These are phyloP conservation scores for Backusella morwellensis DNA, from an alignment of 192 early-diverging fungal genomes.

Conservation along the genomic window DNA sequence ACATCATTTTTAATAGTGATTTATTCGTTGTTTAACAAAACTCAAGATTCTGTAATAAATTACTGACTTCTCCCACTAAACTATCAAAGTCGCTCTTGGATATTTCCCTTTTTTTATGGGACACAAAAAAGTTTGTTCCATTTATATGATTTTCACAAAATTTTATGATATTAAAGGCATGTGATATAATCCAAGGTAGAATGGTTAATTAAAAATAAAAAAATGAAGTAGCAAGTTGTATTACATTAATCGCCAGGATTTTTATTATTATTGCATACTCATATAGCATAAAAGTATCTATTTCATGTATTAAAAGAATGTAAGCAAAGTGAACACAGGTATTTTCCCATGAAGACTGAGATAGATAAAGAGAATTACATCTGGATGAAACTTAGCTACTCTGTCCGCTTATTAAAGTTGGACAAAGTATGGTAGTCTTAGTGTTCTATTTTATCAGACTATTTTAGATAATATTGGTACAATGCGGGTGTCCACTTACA, in stretches of 20 bases:
- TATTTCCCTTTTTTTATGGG: background rate
- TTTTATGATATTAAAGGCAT: background rate
- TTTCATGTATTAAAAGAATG: background rate
- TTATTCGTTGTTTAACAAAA: background rate
- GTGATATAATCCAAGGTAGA: background rate
- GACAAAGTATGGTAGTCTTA: background rate
- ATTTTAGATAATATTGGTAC: background rate
- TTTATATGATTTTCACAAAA: slow-evolving; percentile 3
- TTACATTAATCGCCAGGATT: background rate
- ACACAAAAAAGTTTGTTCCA: background rate
- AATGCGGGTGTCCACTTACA: background rate
- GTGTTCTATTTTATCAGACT: background rate
- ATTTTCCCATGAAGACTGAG: background rate
- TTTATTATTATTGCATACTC: background rate
- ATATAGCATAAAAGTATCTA: background rate
- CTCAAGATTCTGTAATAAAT: background rate
- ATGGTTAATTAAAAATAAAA: background rate
- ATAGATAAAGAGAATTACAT: background rate
- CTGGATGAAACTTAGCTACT: background rate
- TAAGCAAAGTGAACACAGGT: background rate
- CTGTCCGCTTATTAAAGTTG: background rate
- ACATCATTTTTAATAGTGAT: background rate
- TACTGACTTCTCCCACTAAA: background rate
- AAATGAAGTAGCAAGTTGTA: background rate
- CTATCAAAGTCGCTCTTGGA: background rate